phyloP scores from a whole-genome alignment of 2,329 filamentous ascomycete genomes.

The Emericellopsis atlantica region DNA sequence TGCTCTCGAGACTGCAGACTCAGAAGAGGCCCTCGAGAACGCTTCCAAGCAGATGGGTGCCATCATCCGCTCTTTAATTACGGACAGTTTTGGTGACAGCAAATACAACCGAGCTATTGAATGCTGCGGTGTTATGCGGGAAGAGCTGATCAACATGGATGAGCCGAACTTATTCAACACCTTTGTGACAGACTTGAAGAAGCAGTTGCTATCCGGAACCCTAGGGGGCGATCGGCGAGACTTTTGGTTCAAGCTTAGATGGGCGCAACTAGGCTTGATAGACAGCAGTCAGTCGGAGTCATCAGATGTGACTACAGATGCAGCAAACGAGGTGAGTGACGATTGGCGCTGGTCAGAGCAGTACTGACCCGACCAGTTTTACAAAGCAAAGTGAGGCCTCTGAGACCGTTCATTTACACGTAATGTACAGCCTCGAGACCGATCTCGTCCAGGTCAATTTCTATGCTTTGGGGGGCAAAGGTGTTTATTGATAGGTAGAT shows the following conservation, averaged over 20 bases:
- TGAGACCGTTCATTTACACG: background rate
- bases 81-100: conserved; percentile 60
- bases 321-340: conserved; percentile 48
- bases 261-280: conserved; percentile 59
- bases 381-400: conserved; percentile 16
- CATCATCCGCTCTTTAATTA: conserved; percentile 58
- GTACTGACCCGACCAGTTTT: conserved; percentile 20
- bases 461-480: no score
- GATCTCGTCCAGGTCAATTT: no score
- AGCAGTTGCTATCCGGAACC: conserved; percentile 52
- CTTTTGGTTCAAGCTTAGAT: conserved; percentile 68
- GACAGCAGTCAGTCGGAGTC: conserved; percentile 47
- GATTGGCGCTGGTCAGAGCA: background rate
- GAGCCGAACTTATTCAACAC: conserved; percentile 66
- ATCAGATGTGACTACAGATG: conserved; percentile 55
- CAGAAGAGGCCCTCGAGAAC: conserved; percentile 49
- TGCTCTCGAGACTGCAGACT: conserved; percentile 47
- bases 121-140: conserved; percentile 63
- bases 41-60: conserved; percentile 62
- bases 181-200: conserved; percentile 60
- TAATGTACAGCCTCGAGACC: no score
- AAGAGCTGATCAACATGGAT: conserved; percentile 64
- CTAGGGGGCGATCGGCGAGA: conserved; percentile 68
- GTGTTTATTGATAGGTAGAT: no score
- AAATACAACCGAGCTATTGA: conserved; percentile 67